A percentile compares a stretch with the other conserved stretches of the same genome.
These are phyloP conservation scores for Zangia roseola DNA, from an alignment of 768 basidiomycete species.

Conservation along the genomic window DNA sequence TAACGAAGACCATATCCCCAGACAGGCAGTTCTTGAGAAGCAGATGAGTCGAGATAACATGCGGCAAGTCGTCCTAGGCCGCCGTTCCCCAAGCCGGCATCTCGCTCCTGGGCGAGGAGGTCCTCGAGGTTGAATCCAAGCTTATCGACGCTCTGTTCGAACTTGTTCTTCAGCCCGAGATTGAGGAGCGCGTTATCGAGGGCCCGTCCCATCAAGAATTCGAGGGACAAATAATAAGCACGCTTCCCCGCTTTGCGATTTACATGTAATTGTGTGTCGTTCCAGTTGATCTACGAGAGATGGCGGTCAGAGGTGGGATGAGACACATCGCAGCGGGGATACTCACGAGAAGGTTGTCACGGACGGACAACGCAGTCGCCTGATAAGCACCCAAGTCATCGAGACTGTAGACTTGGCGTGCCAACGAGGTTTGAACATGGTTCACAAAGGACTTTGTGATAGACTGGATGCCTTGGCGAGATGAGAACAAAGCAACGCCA, in stretches of 20 bases:
- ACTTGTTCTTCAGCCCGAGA: constrained; percentile 78
- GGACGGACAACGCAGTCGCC: constrained; percentile 81
- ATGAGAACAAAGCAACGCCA: constrained; percentile 3
- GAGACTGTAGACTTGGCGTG: constrained; percentile 88
- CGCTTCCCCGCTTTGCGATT: constrained; percentile 84
- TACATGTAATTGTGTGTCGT: constrained; percentile 72
- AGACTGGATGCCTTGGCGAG: constrained; percentile 47
- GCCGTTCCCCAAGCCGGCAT: constrained; percentile 93
- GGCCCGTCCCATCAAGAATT: constrained; percentile 85
- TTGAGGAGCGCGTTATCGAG: constrained; percentile 85
- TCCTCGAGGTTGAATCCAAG: constrained; percentile 94
- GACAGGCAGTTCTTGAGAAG: constrained; percentile 85
- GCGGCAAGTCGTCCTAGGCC: constrained; percentile 95
- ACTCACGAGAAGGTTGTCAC: constrained; percentile 82
- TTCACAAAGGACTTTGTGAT: constrained; percentile 77
- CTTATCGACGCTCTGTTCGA: constrained; percentile 59
- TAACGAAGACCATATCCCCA: constrained; percentile 96
- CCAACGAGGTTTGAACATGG: constrained; percentile 87
- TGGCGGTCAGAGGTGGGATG: not conserved
- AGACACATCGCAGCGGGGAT: not conserved
- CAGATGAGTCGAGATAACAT: constrained; percentile 93
- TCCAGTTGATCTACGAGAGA: constrained; percentile 72
- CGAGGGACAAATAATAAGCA: constrained; percentile 94
- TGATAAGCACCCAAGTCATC: constrained; percentile 89
- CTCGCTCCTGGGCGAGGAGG: constrained; percentile 83